Conservation (phyloP, 2,329 filamentous ascomycete species). For the Penicillium frequentans region DNA sequence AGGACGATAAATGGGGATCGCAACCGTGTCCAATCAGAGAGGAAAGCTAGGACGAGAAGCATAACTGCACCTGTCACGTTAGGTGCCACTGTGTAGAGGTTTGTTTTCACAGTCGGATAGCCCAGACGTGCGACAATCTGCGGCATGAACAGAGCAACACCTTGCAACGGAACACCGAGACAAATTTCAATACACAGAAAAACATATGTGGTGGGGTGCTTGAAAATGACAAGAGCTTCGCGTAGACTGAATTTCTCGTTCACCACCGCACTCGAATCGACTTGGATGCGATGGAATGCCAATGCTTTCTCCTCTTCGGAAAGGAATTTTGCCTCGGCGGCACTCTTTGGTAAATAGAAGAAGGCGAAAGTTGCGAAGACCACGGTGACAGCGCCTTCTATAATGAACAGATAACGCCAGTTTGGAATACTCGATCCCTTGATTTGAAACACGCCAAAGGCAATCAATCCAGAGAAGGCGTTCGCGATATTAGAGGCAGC, state of each 20-base stretch:
- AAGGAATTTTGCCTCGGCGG: conserved; percentile 65
- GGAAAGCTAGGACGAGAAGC: conserved; percentile 70
- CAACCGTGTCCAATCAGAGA: conserved; percentile 64
- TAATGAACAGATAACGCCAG: conserved; percentile 57
- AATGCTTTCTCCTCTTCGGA: conserved; percentile 65
- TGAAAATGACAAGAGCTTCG: conserved; percentile 55
- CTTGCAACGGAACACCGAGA: conserved; percentile 59
- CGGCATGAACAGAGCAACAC: conserved; percentile 58
- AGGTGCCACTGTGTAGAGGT: conserved; percentile 78
- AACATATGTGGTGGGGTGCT: conserved; percentile 53
- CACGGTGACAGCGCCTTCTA: conserved; percentile 61
- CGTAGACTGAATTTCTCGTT: conserved; percentile 56
- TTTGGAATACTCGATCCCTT: conserved; percentile 47
- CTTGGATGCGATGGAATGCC: conserved; percentile 71
- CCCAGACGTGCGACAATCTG: conserved; percentile 57
- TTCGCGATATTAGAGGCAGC: conserved; percentile 73
- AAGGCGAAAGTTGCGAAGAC: conserved; percentile 64
- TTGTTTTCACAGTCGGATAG: conserved; percentile 64
- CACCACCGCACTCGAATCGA: conserved; percentile 69
- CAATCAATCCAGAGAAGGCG: conserved; percentile 62
- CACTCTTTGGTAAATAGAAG: conserved; percentile 67
- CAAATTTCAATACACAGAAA: conserved; percentile 60
- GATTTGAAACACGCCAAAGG: conserved; percentile 64
- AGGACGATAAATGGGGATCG: conserved; percentile 73
- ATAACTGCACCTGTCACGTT: conserved; percentile 73